Conservation (phyloP, 768 basidiomycete species). For the Phanerochaete sordida region DNA sequence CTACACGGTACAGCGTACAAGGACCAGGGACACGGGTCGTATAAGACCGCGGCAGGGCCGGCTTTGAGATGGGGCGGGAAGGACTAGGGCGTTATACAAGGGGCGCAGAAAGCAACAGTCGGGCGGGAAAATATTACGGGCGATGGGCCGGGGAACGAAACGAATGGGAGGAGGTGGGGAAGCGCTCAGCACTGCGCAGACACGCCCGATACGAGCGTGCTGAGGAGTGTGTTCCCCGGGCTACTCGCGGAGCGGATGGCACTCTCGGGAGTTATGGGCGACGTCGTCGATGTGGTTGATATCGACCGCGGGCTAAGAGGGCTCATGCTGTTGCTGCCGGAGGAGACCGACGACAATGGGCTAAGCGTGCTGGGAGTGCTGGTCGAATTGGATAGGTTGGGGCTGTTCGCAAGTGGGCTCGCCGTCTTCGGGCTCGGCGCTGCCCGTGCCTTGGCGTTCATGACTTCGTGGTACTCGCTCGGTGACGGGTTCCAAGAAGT, state of each 20-base stretch:
- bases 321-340: background rate
- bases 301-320: constrained; percentile 2
- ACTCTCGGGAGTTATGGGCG: constrained; percentile 8
- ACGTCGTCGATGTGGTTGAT: background rate
- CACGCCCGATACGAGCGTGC: background rate
- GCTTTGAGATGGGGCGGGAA: background rate
- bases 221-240: background rate
- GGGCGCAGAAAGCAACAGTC: background rate
- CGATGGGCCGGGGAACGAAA: background rate
- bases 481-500: constrained; percentile 43
- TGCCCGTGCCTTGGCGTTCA: background rate
- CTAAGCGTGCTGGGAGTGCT: background rate
- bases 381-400: background rate
- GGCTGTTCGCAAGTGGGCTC: background rate
- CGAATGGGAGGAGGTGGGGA: background rate
- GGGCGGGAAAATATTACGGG: background rate
- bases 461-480: constrained; percentile 6
- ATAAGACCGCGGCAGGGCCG: background rate
- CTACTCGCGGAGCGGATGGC: background rate
- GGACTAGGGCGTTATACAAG: background rate
- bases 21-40: background rate
- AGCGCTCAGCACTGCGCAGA: background rate
- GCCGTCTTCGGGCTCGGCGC: background rate
- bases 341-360: constrained; percentile 3
- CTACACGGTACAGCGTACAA: constrained; percentile 1